phyloP scores from a whole-genome alignment of 352 stramenopile genomes.

The Pythium insidiosum region DNA sequence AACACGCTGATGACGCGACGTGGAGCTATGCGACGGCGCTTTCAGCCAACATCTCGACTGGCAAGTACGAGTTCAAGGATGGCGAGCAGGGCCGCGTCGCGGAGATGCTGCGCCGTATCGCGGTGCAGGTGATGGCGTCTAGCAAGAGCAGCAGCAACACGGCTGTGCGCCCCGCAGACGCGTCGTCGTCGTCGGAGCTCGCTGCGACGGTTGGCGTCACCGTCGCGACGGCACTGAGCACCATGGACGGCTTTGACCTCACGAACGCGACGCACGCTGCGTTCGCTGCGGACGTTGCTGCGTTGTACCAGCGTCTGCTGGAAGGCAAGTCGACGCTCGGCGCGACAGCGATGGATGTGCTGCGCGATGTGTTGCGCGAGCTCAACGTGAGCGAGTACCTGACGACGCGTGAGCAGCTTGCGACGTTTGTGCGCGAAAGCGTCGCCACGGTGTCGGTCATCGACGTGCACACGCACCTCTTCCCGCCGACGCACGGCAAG shows the following conservation, averaged over 20 bases:
- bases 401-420: conserved; percentile 16
- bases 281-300: conserved; percentile 40
- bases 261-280: conserved; percentile 24
- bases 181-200: conserved; percentile 17
- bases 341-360: conserved; percentile 19
- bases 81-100: conserved; percentile 19
- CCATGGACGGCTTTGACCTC: conserved; percentile 29
- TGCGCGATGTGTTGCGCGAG: conserved; percentile 29
- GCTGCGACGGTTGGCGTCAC: conserved; percentile 23
- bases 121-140: conserved; percentile 16
- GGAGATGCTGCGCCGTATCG: conserved; percentile 14
- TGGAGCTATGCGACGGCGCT: conserved; percentile 35
- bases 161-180: conserved; percentile 19
- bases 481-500: conserved; percentile 85
- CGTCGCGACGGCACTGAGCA: conserved; percentile 26
- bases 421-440: conserved; percentile 28
- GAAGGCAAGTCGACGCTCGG: conserved; percentile 22
- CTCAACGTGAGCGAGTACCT: conserved; percentile 30
- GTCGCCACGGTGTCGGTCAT: conserved; percentile 32
- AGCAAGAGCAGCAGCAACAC: conserved; percentile 31
- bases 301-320: conserved; percentile 46
- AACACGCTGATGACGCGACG: conserved; percentile 22
- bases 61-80: conserved; percentile 49
- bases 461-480: conserved; percentile 92
- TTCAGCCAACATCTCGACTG: conserved; percentile 28